These are phyloP conservation scores for Fusarium odoratissimum DNA, from an alignment of 2,329 filamentous ascomycete genomes.

Conservation along the genomic window DNA sequence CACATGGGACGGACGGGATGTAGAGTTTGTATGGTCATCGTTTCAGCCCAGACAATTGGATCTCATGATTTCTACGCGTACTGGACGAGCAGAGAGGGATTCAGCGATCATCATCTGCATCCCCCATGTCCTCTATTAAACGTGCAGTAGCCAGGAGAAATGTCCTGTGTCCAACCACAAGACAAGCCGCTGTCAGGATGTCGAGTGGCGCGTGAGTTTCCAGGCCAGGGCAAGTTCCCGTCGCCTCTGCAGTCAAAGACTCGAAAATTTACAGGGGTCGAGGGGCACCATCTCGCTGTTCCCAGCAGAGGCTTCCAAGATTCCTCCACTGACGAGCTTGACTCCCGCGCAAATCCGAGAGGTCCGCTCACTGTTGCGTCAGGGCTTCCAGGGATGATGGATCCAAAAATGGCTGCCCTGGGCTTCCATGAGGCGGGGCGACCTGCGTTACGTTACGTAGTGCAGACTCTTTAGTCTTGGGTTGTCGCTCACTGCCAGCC, in stretches of 20 bases:
- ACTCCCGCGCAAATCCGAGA: slow-evolving; percentile 18
- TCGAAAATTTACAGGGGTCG: slow-evolving; percentile 28
- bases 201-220: slow-evolving; percentile 26
- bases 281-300: slow-evolving; percentile 9
- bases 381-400: slow-evolving; percentile 21
- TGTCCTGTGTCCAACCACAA: slow-evolving; percentile 9
- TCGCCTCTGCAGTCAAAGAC: neutral
- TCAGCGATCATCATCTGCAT: slow-evolving; percentile 10
- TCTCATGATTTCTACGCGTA: neutral
- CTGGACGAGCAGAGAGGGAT: neutral
- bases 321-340: slow-evolving; percentile 21
- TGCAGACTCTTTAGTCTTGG: slow-evolving; percentile 23
- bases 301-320: slow-evolving; percentile 8
- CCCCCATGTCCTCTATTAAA: slow-evolving; percentile 18
- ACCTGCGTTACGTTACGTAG: slow-evolving; percentile 38
- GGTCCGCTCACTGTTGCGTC: slow-evolving; percentile 36
- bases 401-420: slow-evolving; percentile 27
- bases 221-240: slow-evolving; percentile 18
- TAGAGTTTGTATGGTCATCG: slow-evolving; percentile 13
- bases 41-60: slow-evolving; percentile 21
- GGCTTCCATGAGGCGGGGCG: slow-evolving; percentile 27
- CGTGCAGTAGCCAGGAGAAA: slow-evolving; percentile 36
- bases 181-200: slow-evolving; percentile 18
- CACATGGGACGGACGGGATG: slow-evolving; percentile 19
- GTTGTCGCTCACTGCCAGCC: slow-evolving; percentile 20